Base-by-base conservation (phyloP, 2,329 filamentous ascomycete species). In the Xylaria hypoxylon region DNA sequence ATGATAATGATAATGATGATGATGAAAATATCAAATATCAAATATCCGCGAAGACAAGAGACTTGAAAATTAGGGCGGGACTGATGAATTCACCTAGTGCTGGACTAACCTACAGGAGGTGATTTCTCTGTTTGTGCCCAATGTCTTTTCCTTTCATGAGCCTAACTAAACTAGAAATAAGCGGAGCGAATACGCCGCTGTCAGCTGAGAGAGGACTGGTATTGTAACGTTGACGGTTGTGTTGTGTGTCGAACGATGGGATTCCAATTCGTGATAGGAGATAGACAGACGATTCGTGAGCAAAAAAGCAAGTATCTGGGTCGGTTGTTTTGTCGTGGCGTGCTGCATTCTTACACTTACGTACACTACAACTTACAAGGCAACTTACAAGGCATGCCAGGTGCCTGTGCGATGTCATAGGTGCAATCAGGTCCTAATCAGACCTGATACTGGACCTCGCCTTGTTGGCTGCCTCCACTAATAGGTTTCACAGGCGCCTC, bases 401-500 rank as follows among this genome's bases (percentile, higher is more conserved):
- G 60, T 42, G 52, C 63, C 22, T 42, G 48, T 35, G 51, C 72
- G 60, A 73, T 72, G 73, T 67, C 72, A 73, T 74, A 64, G 67
- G 62, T 42, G 56, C 56, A 35, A 56, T 31, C 2, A 5, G 15
- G 35, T 38, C 35, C 35, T 15, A 38, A 38, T 15, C 35, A 38
- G 13, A 38, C 10, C 31, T 33, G 10, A 33, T 33, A 5, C 3
- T 15, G 11, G 17, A 33, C 22, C 47, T 31, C 42, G 70, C 64
- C 66, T 55, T 70, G 62, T 24, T 57, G 51, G 62, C 48, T 61
- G 26, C 59, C 61, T 67, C 69, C 70, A 70, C 75, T 75, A 76
- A 72, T 75, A 60, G 68, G 62, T 74, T 69, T 68, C 69, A 71
- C 70, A 70, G 50, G 51, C 67, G 64, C 65, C 70, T 72, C 71